Conservation (phyloP, 805 yeast species). For the Maudiozyma serrabonitensis region DNA sequence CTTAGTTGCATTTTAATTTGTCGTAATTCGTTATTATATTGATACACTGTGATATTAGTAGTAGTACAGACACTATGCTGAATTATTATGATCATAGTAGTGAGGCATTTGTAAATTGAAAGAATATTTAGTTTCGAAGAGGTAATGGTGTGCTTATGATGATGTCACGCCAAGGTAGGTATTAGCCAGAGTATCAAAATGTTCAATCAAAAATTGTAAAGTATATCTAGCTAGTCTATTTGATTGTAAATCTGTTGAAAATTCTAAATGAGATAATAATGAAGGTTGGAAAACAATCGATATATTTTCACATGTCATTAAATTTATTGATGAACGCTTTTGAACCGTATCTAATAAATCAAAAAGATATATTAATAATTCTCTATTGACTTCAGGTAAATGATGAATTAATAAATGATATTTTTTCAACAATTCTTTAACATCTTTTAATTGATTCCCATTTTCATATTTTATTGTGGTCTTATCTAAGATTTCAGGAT, state of each 20-base stretch:
- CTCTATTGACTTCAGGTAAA: conserved; percentile 65
- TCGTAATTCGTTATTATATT: no score
- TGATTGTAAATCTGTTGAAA: conserved; percentile 82
- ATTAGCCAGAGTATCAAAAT: conserved; percentile 50
- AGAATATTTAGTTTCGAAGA: not conserved
- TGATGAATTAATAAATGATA: not conserved
- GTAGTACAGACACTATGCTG: no score
- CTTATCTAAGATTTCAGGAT: not conserved
- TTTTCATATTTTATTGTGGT: no score
- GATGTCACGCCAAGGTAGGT: not conserved
- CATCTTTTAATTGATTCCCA: no score
- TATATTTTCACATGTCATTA: conserved; percentile 84
- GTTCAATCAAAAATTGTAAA: conserved; percentile 76
- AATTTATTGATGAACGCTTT: conserved; percentile 57
- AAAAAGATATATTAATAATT: conserved; percentile 70
- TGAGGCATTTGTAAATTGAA: no score
- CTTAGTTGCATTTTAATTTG: no score
- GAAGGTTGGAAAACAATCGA: conserved; percentile 97
- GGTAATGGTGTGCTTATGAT: no score
- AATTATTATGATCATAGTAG: no score
- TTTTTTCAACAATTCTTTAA: not conserved
- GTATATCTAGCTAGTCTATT: conserved; percentile 76
- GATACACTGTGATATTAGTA: no score
- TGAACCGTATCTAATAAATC: conserved; percentile 80
- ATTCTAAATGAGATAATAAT: conserved; percentile 77